Evolutionary conservation across 371 early-diverging fungal species (phyloP).

Genomic region (Smittium culicis): DNA sequence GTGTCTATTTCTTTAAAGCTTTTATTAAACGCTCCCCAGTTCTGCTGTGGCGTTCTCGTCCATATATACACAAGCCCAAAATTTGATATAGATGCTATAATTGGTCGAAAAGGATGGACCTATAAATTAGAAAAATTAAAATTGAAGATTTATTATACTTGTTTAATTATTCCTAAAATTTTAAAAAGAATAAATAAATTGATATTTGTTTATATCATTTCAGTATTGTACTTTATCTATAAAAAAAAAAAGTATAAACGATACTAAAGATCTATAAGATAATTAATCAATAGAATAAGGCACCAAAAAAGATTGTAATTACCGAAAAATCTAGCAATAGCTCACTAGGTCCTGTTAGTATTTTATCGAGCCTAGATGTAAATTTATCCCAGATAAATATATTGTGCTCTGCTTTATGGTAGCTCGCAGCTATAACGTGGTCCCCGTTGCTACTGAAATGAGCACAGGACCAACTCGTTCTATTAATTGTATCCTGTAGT

Average conservation of each 20-base stretch:
- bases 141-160: too few relatives aligned
- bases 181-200: too few relatives aligned
- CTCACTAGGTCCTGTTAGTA: constrained; percentile 84
- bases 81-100: constrained; percentile 65
- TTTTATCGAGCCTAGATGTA: constrained; percentile 66
- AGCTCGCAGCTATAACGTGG: constrained; percentile 68
- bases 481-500: constrained; percentile 76
- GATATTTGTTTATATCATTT: too few relatives aligned
- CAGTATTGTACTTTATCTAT: too few relatives aligned
- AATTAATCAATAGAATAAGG: too few relatives aligned
- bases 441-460: constrained; percentile 73
- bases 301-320: too few relatives aligned
- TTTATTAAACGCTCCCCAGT: constrained; percentile 88
- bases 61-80: constrained; percentile 75
- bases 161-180: too few relatives aligned
- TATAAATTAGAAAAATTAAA: constrained; percentile 16
- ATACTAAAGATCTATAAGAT: too few relatives aligned
- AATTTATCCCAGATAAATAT: constrained; percentile 85
- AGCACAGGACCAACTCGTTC: constrained; percentile 69
- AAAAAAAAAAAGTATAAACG: too few relatives aligned
- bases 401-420: constrained; percentile 69
- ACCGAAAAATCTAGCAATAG: constrained; percentile 70
- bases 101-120: constrained; percentile 82
- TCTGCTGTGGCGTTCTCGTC: constrained; percentile 67
- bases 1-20: constrained; percentile 81